Conservation (phyloP, 495 filamentous ascomycete genomes). For the Geoglossum glabrum region DNA sequence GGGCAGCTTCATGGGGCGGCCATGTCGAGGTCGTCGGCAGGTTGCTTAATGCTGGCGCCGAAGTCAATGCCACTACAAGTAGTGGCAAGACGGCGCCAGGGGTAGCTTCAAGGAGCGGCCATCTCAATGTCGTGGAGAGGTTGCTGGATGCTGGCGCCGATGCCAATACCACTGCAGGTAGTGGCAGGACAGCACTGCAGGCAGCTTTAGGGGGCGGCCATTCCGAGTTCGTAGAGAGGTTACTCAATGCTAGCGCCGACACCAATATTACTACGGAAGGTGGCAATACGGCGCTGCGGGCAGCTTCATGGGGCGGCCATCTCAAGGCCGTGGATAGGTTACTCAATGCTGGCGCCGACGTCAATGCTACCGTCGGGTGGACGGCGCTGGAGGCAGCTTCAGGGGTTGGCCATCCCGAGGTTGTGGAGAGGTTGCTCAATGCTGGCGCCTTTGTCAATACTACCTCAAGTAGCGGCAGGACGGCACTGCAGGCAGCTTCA, state of each 20-base stretch:
- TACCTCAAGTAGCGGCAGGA: too few species aligned
- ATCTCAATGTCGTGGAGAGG: neutral
- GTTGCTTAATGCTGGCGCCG: neutral
- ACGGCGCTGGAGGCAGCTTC: neutral
- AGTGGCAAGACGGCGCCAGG: neutral
- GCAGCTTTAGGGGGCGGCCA: neutral
- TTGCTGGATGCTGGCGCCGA: neutral
- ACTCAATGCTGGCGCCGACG: neutral
- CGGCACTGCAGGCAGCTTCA: constrained; percentile 1
- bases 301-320: neutral
- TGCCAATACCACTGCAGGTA: neutral
- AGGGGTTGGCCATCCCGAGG: neutral
- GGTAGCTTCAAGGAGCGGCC: neutral
- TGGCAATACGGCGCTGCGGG: neutral
- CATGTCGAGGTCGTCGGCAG: neutral
- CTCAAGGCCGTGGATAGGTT: neutral
- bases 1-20: neutral
- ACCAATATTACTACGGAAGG: neutral
- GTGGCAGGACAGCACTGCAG: neutral
- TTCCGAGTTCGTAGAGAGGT: neutral
- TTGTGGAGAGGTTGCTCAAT: neutral
- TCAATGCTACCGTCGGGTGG: neutral
- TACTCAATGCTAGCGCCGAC: neutral
- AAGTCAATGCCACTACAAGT: neutral
- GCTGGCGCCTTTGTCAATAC: neutral